phyloP scores from a whole-genome alignment of 768 basidiomycete species.

The Leccinum disarticulatum region DNA sequence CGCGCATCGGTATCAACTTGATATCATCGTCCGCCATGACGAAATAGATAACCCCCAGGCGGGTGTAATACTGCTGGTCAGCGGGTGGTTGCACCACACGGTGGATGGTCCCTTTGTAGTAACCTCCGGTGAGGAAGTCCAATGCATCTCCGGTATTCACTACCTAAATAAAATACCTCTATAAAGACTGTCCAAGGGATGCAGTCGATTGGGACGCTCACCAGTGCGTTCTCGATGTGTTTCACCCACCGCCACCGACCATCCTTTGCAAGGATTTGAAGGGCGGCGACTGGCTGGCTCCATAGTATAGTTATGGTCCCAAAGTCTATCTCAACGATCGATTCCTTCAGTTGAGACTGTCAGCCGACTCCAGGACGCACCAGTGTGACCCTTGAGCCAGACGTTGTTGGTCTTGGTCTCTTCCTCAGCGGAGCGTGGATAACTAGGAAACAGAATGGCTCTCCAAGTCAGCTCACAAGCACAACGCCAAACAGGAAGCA shows the following conservation, averaged over 20 bases:
- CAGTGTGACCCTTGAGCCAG: not conserved
- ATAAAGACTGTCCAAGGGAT: not conserved
- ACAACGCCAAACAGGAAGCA: not conserved
- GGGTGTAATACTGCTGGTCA: not conserved
- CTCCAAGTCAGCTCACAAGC: not conserved
- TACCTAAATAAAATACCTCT: not conserved
- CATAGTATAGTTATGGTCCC: not conserved
- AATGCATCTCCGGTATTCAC: not conserved
- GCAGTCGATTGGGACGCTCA: not conserved
- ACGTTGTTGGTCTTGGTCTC: not conserved
- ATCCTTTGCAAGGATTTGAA: not conserved
- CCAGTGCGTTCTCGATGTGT: not conserved
- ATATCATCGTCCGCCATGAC: not conserved
- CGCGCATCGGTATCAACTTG: not conserved
- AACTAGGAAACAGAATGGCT: not conserved
- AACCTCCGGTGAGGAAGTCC: not conserved
- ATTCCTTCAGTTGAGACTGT: not conserved
- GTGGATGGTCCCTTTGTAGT: not conserved
- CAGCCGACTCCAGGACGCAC: not conserved
- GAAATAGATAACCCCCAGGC: not conserved
- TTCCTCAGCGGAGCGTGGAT: not conserved
- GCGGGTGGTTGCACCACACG: not conserved
- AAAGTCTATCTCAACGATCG: not conserved
- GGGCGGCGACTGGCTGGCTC: not conserved
- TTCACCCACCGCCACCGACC: not conserved